Base-by-base conservation (phyloP, 352 stramenopile genomes). In the Thalassiosira livingstoniorum region DNA sequence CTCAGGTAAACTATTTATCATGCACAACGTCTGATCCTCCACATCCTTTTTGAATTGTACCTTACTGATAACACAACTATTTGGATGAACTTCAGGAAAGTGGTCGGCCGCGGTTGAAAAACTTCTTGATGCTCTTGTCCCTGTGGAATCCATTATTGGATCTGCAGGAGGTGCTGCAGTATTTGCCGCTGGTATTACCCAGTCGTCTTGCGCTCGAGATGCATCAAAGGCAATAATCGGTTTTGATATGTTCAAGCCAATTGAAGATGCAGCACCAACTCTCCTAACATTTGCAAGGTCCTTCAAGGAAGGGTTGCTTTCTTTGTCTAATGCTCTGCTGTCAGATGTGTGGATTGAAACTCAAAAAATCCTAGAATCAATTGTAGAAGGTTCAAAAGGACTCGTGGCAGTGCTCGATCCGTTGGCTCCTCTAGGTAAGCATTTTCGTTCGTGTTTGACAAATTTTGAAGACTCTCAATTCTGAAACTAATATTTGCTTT, bases 181-280 rank as follows among this genome's bases (percentile, higher is more conserved):
- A 47, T 47, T 47, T 47, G 39, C 15, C 15, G 39, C 39, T 18
- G 39, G 15, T 47, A 47, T 47, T 18, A 47, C 39, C 39, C 39
- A 47, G 15, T 47, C 39, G 7, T 7, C 15, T 47, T 47, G 39
- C 15, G 39, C 39, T 15, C 7, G 39, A 47, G 39, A 47, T 18
- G 39, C 39, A 47, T 47, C 39, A 47, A 47, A 7, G 7, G 39
- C 39, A 7, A 7, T 47, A 7, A 47, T 47, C 15, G 39, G 39
- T 15, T 18, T 15, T 47, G 39, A 47, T 47, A 47, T 47, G 7
- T 47, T 47, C 39, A 47, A 47, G 39, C 39, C 39, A 7, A 47
- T 47, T 47, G 39, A 47, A 47, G 39, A 47, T 47, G 39, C 39
- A 47, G 39, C 39, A 47, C 39, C 39, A 47, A 47, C 39, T 47